Evolutionary conservation across 2,329 filamentous ascomycete species (phyloP).

Genomic region (Lachnellula cervina): DNA sequence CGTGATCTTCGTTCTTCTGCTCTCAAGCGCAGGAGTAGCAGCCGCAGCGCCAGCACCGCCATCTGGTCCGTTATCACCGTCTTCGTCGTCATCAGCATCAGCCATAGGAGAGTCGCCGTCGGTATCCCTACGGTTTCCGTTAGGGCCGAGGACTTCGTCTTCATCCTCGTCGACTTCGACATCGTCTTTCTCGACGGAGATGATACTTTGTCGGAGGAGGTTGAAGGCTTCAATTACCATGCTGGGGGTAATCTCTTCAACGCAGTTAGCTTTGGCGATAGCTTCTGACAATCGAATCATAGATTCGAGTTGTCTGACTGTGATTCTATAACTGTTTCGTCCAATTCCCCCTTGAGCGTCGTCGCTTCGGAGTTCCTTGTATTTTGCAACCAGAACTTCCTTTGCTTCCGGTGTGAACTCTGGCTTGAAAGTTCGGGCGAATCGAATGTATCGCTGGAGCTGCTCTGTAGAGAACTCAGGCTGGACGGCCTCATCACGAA

Average conservation of each 20-base stretch:
- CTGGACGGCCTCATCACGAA: slow-evolving; percentile 84
- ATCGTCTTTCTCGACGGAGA: slow-evolving; percentile 96
- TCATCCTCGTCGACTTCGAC: slow-evolving; percentile 86
- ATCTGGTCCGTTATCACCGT: slow-evolving; percentile 34
- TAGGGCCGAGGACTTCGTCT: slow-evolving; percentile 45
- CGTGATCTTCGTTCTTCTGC: slow-evolving; percentile 75
- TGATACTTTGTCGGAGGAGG: slow-evolving; percentile 88
- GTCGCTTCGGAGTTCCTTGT: slow-evolving; percentile 90
- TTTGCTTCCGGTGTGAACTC: slow-evolving; percentile 88
- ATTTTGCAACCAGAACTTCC: slow-evolving; percentile 78
- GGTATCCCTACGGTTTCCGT: slow-evolving; percentile 37
- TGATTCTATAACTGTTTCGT: slow-evolving; percentile 94
- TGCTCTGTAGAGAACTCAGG: slow-evolving; percentile 96
- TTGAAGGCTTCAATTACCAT: slow-evolving; percentile 93
- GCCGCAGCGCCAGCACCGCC: slow-evolving; percentile 23
- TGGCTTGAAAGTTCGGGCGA: slow-evolving; percentile 89
- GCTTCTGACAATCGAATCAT: slow-evolving; percentile 94
- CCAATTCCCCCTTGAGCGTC: slow-evolving; percentile 92
- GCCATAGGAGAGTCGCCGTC: slow-evolving; percentile 50
- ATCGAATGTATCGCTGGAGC: slow-evolving; percentile 93
- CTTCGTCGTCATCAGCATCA: slow-evolving; percentile 43
- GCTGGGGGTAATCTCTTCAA: slow-evolving; percentile 76
- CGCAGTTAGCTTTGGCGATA: slow-evolving; percentile 97
- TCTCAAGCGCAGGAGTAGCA: slow-evolving; percentile 24
- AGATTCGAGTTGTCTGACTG: slow-evolving; percentile 90